Percentiles rank a stretch among this genome's conserved stretches.
These are phyloP conservation scores for Plasmodium coatneyi DNA, from an alignment of 169 alveolate species.

Conservation along the genomic window DNA sequence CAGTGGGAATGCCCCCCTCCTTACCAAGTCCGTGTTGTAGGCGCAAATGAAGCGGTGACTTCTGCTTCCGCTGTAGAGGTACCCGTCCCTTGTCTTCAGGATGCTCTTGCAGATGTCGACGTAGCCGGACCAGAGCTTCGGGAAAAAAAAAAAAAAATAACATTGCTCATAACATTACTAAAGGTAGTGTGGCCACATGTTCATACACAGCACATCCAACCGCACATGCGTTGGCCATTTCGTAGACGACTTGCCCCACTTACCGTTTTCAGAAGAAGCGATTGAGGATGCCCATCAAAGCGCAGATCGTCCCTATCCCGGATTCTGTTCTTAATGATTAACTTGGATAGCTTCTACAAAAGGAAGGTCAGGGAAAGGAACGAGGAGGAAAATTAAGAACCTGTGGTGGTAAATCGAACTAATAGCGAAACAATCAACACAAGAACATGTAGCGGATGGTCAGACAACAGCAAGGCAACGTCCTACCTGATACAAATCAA, in stretches of 20 bases:
- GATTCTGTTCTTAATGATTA: conserved; percentile 20
- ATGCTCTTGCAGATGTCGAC: conserved; percentile 50
- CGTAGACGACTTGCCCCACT: not conserved
- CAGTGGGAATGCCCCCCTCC: not conserved
- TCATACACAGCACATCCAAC: not conserved
- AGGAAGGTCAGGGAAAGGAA: not conserved
- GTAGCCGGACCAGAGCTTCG: conserved; percentile 49
- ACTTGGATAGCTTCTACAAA: conserved; percentile 25
- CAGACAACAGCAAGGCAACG: not conserved
- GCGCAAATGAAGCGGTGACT: conserved; percentile 37
- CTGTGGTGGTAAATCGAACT: not conserved
- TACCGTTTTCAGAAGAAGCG: conserved; percentile 38
- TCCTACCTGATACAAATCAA: conserved; percentile 9
- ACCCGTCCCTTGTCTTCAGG: conserved; percentile 25
- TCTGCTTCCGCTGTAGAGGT: conserved; percentile 26
- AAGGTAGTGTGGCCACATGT: not conserved
- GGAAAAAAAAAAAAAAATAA: not conserved
- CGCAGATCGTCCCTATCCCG: conserved; percentile 40
- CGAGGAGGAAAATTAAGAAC: not conserved
- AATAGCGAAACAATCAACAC: not conserved
- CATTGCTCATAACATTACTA: not conserved
- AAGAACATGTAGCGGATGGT: too few species aligned
- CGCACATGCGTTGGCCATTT: not conserved
- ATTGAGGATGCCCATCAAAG: conserved; percentile 66
- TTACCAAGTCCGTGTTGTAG: conserved; percentile 46